Evolutionary conservation across 2,329 filamentous ascomycete species (phyloP).

Genomic region (Hypoxylon sp.): DNA sequence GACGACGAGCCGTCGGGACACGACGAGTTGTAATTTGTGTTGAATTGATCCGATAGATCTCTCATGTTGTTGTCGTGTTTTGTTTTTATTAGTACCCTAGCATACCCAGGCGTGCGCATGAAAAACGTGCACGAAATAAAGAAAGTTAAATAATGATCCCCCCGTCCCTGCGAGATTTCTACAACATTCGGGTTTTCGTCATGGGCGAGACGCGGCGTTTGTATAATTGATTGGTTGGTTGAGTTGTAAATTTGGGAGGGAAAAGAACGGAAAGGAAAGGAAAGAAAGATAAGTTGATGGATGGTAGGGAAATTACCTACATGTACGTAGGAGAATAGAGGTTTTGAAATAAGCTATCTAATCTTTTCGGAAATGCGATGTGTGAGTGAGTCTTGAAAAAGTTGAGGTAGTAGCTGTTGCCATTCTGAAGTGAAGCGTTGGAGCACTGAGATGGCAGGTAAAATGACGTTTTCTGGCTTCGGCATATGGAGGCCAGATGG

Average conservation of each 20-base stretch:
- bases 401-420: too few relatives aligned
- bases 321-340: background rate
- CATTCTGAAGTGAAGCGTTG: too few relatives aligned
- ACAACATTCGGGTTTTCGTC: background rate
- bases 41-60: slow-evolving; percentile 48
- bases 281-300: background rate
- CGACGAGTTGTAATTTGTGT: slow-evolving; percentile 79
- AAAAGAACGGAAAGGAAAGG: background rate
- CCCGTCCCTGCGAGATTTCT: background rate
- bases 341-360: background rate
- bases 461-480: too few relatives aligned
- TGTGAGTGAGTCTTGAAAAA: background rate
- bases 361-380: background rate
- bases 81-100: slow-evolving; percentile 42
- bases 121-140: slow-evolving; percentile 50
- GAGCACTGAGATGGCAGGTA: too few relatives aligned
- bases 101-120: slow-evolving; percentile 54
- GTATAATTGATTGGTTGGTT: background rate
- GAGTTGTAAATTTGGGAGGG: background rate
- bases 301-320: background rate
- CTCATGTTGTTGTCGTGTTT: slow-evolving; percentile 36
- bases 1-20: slow-evolving; percentile 80
- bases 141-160: slow-evolving; percentile 49
- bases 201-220: slow-evolving; percentile 1
- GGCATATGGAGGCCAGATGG: too few relatives aligned